These are phyloP conservation scores for Colletotrichum salicis DNA, from an alignment of 2,329 filamentous ascomycete genomes.

Conservation along the genomic window DNA sequence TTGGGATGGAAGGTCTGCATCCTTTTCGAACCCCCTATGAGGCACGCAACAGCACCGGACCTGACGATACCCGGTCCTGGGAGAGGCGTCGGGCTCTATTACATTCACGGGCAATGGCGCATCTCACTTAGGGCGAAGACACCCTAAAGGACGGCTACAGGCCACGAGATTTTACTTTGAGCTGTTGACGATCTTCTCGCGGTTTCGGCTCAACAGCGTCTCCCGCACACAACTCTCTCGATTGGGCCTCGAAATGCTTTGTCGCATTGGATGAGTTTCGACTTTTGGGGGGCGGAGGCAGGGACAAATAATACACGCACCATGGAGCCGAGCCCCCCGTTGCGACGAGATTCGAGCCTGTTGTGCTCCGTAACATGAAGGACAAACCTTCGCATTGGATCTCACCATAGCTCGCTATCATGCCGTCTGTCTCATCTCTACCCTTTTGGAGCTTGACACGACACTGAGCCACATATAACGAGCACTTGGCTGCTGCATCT, in stretches of 20 bases:
- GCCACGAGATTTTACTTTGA: neutral
- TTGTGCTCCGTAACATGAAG: neutral
- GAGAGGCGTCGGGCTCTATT: neutral
- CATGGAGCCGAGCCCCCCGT: neutral
- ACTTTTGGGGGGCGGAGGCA: slow-evolving; percentile 10
- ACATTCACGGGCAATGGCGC: neutral
- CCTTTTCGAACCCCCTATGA: neutral
- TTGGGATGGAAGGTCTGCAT: slow-evolving; percentile 15
- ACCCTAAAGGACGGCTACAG: neutral
- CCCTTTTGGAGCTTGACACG: neutral
- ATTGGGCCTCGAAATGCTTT: slow-evolving; percentile 16
- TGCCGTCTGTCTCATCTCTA: neutral
- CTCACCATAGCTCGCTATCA: slow-evolving; percentile 14
- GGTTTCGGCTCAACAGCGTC: slow-evolving; percentile 4
- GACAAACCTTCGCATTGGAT: neutral
- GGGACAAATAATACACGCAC: slow-evolving; percentile 15
- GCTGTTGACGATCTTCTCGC: neutral
- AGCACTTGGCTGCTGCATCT: slow-evolving; percentile 11
- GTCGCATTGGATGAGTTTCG: neutral
- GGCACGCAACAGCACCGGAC: neutral
- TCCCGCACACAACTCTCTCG: neutral
- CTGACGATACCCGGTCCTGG: neutral
- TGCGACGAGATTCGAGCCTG: slow-evolving; percentile 13
- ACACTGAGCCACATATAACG: neutral
- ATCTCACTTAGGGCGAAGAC: neutral